Percentiles rank a stretch among this genome's conserved stretches.
Evolutionary conservation across 208 protist species (phyloP).

Genomic region (Leishmania guyanensis): DNA sequence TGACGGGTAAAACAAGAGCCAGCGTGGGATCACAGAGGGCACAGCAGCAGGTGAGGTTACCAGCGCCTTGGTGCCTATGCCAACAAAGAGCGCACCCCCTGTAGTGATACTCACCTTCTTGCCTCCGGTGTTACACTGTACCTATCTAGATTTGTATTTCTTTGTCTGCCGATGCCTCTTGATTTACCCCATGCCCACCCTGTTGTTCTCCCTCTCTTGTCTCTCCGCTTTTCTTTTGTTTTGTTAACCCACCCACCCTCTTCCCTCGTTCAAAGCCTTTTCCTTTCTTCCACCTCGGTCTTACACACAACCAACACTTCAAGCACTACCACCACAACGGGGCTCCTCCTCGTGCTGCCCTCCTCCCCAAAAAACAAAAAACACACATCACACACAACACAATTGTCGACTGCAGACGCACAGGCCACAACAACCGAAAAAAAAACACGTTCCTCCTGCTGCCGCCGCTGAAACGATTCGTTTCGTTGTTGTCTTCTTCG

Average conservation of each 20-base stretch:
- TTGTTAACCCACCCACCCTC: not conserved
- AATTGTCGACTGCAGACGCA: not conserved
- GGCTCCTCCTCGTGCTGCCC: not conserved
- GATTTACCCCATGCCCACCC: too few relatives aligned
- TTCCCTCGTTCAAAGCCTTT: not conserved
- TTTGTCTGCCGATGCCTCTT: too few relatives aligned
- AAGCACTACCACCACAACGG: not conserved
- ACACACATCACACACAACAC: not conserved
- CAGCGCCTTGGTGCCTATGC: not conserved
- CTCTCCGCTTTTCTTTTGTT: too few relatives aligned
- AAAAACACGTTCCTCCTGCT: not conserved
- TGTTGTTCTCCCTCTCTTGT: not conserved
- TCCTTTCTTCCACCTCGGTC: not conserved
- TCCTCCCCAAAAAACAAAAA: not conserved
- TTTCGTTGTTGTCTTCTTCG: not conserved
- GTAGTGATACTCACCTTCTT: not conserved
- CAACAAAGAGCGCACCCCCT: not conserved
- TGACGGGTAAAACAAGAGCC: not conserved
- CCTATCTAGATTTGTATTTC: too few relatives aligned
- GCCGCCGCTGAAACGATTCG: not conserved
- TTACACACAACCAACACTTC: not conserved
- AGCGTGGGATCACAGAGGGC: not conserved
- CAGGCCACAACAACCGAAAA: not conserved
- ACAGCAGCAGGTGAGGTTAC: not conserved
- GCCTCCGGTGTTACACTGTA: not conserved